These are phyloP conservation scores for Geotrichum macrosporum DNA, from an alignment of 1,139 yeast genomes.

Conservation along the genomic window DNA sequence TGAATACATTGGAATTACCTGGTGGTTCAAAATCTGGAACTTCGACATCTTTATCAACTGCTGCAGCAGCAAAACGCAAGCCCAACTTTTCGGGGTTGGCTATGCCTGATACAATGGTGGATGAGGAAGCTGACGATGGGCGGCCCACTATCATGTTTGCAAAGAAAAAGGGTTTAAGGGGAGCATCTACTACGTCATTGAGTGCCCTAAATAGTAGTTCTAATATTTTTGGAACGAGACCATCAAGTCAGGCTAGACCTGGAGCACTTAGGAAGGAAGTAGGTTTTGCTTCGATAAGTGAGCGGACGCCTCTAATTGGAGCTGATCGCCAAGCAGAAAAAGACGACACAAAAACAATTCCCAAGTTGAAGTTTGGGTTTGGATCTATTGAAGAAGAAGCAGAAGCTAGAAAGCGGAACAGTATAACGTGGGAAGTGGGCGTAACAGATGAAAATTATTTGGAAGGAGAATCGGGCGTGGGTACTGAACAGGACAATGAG, in stretches of 20 bases:
- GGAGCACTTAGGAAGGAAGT: background rate
- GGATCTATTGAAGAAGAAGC: constrained; percentile 3
- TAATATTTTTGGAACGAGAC: constrained; percentile 14
- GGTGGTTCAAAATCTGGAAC: constrained; percentile 3
- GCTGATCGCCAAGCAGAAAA: background rate
- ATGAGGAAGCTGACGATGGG: constrained; percentile 64
- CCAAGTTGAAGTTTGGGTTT: background rate
- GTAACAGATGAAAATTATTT: constrained; percentile 25
- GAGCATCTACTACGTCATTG: background rate
- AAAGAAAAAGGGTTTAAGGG: constrained; percentile 2
- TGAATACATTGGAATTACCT: background rate
- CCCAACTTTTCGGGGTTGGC: constrained; percentile 79
- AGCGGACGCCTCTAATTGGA: constrained; percentile 4
- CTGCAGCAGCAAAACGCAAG: constrained; percentile 25
- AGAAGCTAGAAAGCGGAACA: background rate
- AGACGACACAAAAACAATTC: background rate
- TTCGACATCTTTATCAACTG: constrained; percentile 2
- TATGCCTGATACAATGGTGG: constrained; percentile 66
- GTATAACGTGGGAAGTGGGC: background rate
- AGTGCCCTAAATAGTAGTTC: constrained; percentile 5
- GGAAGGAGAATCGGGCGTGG: constrained; percentile 22
- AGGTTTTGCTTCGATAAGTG: background rate
- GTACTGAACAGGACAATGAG: too few relatives aligned
- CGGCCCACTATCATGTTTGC: constrained; percentile 47
- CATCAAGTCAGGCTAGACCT: background rate